Conservation (phyloP, 164 flowering plant genomes). For the Protea cynaroides region DNA sequence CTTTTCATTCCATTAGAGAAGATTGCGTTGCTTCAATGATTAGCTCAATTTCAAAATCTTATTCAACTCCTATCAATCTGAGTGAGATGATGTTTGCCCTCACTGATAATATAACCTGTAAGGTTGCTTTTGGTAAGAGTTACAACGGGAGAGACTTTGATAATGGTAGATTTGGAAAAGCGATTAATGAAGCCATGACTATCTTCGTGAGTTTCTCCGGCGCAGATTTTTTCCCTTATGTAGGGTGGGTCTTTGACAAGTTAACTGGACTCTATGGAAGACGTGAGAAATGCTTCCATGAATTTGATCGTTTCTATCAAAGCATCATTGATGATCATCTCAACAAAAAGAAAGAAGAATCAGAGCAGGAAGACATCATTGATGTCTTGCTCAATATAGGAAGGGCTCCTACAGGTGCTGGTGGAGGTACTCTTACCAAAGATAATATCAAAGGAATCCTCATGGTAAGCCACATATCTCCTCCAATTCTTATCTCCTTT, state of each 20-base stretch:
- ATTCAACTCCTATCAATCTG: no score
- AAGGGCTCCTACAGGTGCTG: background rate
- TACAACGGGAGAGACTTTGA: no score
- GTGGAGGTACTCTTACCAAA: background rate
- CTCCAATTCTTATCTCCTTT: no score
- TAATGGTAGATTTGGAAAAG: no score
- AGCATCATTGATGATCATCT: conserved; percentile 4
- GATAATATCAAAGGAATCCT: conserved; percentile 9
- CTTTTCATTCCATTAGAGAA: conserved; percentile 17
- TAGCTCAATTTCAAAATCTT: background rate
- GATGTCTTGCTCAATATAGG: background rate
- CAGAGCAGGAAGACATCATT: no score
- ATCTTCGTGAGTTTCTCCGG: no score
- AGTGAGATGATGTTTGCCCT: no score
- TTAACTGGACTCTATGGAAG: background rate
- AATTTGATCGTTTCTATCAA: conserved; percentile 3
- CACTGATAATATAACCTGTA: no score
- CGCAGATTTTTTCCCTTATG: no score
- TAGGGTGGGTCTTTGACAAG: conserved; percentile 7
- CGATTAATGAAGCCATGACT: no score
- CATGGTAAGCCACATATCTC: background rate
- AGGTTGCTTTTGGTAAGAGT: no score
- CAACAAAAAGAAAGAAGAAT: background rate
- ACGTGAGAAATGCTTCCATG: conserved; percentile 1
- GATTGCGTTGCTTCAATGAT: conserved; percentile 18